Conservation (phyloP, 1,139 yeast genomes). For the Geotrichum phurueaensis region DNA sequence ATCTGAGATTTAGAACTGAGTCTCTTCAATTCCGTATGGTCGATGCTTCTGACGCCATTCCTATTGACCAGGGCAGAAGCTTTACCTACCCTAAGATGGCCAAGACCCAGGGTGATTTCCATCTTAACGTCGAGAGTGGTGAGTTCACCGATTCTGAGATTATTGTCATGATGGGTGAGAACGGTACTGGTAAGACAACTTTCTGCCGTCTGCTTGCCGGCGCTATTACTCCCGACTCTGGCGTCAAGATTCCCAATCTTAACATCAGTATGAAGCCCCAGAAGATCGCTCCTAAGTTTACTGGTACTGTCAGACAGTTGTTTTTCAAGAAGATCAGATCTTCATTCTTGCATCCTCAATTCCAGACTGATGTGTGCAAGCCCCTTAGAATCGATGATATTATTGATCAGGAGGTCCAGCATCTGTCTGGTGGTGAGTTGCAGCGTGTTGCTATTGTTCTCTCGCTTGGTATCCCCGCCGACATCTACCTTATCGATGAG, state of each 20-base stretch:
- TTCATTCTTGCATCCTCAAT: constrained; percentile 90
- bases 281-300: constrained; percentile 96
- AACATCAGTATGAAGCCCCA: constrained; percentile 97
- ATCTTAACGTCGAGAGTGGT: constrained; percentile 72
- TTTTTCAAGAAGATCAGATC: constrained; percentile 95
- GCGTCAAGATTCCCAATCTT: constrained; percentile 71
- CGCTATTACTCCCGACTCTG: constrained; percentile 78
- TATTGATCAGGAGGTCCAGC: constrained; percentile 95
- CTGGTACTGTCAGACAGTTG: constrained; percentile 96
- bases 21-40: constrained; percentile 88
- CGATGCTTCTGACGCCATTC: constrained; percentile 67
- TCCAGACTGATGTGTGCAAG: constrained; percentile 95
- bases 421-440: constrained; percentile 97
- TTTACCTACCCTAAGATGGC: constrained; percentile 73
- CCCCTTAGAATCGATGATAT: constrained; percentile 91
- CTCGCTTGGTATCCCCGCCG: constrained; percentile 91
- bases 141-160: constrained; percentile 94
- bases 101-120: constrained; percentile 95
- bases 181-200: constrained; percentile 98
- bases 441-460: constrained; percentile 98
- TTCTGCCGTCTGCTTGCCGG: constrained; percentile 94
- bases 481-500: constrained; percentile 92
- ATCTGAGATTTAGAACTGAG: constrained; percentile 92
- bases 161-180: constrained; percentile 98
- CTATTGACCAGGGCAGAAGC: constrained; percentile 72